phyloP scores from a whole-genome alignment of 495 filamentous ascomycete genomes.

The Platismatia glauca region DNA sequence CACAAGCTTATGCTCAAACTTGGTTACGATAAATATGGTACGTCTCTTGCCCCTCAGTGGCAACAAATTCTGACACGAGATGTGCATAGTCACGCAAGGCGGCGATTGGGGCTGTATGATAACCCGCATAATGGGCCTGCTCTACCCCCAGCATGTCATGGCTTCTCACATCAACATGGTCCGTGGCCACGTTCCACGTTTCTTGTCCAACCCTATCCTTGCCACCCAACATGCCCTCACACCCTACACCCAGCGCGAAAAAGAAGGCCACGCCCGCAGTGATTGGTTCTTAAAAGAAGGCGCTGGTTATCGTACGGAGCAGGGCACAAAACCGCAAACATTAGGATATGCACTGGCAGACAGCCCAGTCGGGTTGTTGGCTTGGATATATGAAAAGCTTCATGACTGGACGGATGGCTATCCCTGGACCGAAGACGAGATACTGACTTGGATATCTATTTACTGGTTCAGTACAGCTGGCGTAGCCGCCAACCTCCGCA shows the following conservation, averaged over 20 bases:
- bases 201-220: conserved; percentile 34
- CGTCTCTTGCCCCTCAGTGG: neutral
- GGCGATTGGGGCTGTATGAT: conserved; percentile 63
- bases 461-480: conserved; percentile 52
- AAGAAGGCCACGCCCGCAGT: conserved; percentile 39
- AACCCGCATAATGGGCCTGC: conserved; percentile 45
- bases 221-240: conserved; percentile 34
- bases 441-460: conserved; percentile 56
- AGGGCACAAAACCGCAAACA: conserved; percentile 56
- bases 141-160: conserved; percentile 48
- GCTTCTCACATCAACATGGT: conserved; percentile 61
- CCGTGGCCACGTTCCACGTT: conserved; percentile 30
- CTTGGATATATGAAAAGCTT: conserved; percentile 65
- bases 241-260: conserved; percentile 30
- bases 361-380: conserved; percentile 51
- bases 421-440: conserved; percentile 59
- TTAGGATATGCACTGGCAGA: conserved; percentile 48
- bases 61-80: neutral
- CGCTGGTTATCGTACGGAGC: conserved; percentile 46
- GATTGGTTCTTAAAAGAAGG: conserved; percentile 45
- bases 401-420: conserved; percentile 59
- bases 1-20: conserved; percentile 61
- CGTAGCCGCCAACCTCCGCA: conserved; percentile 45
- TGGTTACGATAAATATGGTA: conserved; percentile 56
- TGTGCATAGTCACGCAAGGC: conserved; percentile 45